Base-by-base conservation (phyloP, 1,284 basidiomycete genomes). In the Sanghuangporus weigelae region DNA sequence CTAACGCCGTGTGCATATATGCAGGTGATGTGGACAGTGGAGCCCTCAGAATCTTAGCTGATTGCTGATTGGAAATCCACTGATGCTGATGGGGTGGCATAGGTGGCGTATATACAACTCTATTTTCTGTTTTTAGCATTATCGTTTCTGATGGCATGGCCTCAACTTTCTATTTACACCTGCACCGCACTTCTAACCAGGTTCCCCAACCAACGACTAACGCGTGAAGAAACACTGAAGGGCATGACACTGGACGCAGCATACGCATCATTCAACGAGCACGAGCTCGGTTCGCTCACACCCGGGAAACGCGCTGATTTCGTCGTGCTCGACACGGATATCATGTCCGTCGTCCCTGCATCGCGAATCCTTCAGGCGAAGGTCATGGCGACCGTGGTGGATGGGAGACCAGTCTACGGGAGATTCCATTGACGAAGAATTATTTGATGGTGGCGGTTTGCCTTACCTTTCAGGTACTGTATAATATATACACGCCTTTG, bases 221-320 rank as follows among this genome's bases (percentile, higher is more conserved):
- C 87, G 1, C 83, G 94, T 1, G 76, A 79, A 10, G 86, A 97
- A 73, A 87, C 89, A 0, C 77, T 91, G 39, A 89, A 87, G 73
- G 90, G 93, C 6, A 93, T 96, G 86, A 97, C 96, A 0, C 76
- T 88, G 23, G 91, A 93, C 67, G 84, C 92, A 0, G 94, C 95
- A 0, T 95, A 91, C 70, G 94, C 95, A 0, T 85, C 91, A 0
- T 95, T 96, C 71, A 79, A 86, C 1, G 92, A 95, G 69, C 73
- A 84, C 21, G 76, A 79, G 8, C 76, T 89, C 0, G 93, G 90
- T 0, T 90, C 86, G 0, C 78, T 97, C 48, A 77, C 75, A 1
- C 73, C 79, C 0, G 92, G 93, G 2, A 93, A 93, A 73, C 84
- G 86, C 67, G 95, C 94, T 5, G 95, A 97, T 72, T 93, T 92